phyloP scores from a whole-genome alignment of 495 filamentous ascomycete species.

The Talaromyces ruber region DNA sequence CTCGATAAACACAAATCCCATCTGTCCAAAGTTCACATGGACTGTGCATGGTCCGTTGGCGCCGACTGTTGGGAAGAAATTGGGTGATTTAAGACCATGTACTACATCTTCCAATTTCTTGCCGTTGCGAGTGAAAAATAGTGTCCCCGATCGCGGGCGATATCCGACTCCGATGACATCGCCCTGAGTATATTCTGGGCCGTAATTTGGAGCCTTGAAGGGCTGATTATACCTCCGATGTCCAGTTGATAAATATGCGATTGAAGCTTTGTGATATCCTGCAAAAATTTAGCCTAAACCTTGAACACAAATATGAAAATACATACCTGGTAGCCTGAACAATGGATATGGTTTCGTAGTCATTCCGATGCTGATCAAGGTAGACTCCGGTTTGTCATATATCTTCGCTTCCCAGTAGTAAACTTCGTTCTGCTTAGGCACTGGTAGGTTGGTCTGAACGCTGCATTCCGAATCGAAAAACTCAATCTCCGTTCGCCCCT shows the following conservation, averaged over 20 bases:
- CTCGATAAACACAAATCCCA: conserved; percentile 97
- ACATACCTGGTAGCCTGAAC: conserved; percentile 83
- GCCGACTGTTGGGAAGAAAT: conserved; percentile 92
- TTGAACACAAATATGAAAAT: background rate
- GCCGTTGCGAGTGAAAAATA: conserved; percentile 97
- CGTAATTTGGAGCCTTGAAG: conserved; percentile 67
- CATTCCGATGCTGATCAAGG: conserved; percentile 80
- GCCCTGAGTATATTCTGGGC: conserved; percentile 76
- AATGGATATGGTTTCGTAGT: conserved; percentile 94
- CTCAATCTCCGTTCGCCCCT: conserved; percentile 91
- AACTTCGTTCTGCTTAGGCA: conserved; percentile 97
- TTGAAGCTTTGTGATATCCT: conserved; percentile 88
- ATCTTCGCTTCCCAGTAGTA: conserved; percentile 99
- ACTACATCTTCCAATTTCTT: conserved; percentile 92
- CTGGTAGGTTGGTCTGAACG: conserved; percentile 91
- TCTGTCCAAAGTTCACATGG: conserved; percentile 96
- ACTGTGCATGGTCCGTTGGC: conserved; percentile 87
- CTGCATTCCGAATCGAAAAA: conserved; percentile 98
- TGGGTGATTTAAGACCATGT: conserved; percentile 89
- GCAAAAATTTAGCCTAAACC: background rate
- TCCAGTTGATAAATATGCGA: conserved; percentile 84
- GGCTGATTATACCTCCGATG: conserved; percentile 86
- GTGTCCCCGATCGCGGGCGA: conserved; percentile 83
- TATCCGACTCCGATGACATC: conserved; percentile 97
- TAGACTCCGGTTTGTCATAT: conserved; percentile 89